Conservation (phyloP, 495 filamentous ascomycete genomes). For the Annulohypoxylon stygium region DNA sequence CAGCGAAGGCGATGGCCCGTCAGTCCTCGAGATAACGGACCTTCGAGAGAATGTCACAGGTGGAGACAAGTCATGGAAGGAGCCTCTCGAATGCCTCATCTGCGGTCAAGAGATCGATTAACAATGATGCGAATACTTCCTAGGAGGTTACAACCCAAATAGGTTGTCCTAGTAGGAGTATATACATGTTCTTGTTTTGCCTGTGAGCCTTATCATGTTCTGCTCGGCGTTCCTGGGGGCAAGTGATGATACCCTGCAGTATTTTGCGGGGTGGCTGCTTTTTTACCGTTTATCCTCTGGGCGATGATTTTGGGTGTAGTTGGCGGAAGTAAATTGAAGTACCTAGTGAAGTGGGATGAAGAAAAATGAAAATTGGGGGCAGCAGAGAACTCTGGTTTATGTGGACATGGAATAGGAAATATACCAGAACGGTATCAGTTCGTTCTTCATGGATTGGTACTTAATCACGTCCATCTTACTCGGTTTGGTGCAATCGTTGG, state of each 20-base stretch:
- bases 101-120: conserved; percentile 57
- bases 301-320: not conserved
- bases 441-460: conserved; percentile 1
- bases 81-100: conserved; percentile 59
- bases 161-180: conserved; percentile 19
- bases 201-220: conserved; percentile 27
- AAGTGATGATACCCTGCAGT: conserved; percentile 47
- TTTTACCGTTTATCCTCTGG: conserved; percentile 19
- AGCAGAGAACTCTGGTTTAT: not conserved
- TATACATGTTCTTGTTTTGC: conserved; percentile 21
- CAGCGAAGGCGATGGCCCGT: conserved; percentile 50
- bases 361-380: conserved; percentile 6
- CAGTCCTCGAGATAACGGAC: conserved; percentile 59
- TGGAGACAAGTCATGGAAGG: conserved; percentile 62
- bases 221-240: conserved; percentile 41
- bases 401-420: not conserved
- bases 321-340: conserved; percentile 22
- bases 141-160: not conserved
- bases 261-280: conserved; percentile 41
- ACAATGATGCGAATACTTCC: conserved; percentile 6
- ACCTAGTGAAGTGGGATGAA: not conserved
- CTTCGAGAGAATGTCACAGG: conserved; percentile 56
- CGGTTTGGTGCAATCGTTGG: not conserved
- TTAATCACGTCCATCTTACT: not conserved
- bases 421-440: not conserved